A percentile compares a stretch with the other conserved stretches of the same genome.
Conservation (phyloP, 2,329 filamentous ascomycete species). For the Lasiodiplodia citricola region DNA sequence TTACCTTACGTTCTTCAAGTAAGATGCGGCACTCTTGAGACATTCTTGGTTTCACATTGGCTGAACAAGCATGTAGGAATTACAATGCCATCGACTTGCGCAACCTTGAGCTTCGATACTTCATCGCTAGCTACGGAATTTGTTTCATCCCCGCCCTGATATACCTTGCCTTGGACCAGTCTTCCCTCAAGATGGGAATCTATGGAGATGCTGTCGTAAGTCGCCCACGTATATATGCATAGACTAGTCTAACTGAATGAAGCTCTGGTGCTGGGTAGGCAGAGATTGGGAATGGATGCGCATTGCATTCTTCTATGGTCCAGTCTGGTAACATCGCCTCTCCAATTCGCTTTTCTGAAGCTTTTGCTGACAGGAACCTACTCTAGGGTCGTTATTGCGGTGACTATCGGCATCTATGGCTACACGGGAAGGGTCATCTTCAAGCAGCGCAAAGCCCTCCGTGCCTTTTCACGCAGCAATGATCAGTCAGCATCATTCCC, state of each 20-base stretch:
- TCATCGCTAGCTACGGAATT: conserved; percentile 72
- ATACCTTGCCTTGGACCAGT: conserved; percentile 68
- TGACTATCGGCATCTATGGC: conserved; percentile 70
- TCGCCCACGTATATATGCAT: not conserved
- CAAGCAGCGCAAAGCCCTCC: conserved; percentile 64
- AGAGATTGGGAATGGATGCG: conserved; percentile 72
- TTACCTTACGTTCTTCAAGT: conserved; percentile 76
- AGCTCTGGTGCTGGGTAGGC: conserved; percentile 82
- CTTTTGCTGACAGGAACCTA: not conserved
- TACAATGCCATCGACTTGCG: conserved; percentile 70
- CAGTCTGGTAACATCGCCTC: conserved; percentile 62
- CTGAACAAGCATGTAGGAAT: conserved; percentile 46
- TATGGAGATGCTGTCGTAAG: conserved; percentile 73
- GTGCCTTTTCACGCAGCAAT: conserved; percentile 32
- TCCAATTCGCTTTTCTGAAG: not conserved
- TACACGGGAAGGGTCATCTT: conserved; percentile 71
- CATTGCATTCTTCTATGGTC: conserved; percentile 75
- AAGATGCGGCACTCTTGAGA: not conserved
- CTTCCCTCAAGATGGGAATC: conserved; percentile 58
- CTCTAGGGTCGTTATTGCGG: conserved; percentile 59
- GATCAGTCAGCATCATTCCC: conserved; percentile 12
- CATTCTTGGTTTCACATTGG: not conserved
- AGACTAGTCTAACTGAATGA: not conserved
- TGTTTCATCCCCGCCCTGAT: conserved; percentile 71
- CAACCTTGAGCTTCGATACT: conserved; percentile 72